Percentiles rank a stretch among this genome's conserved stretches.
These are phyloP conservation scores for Hirschfeldia incana DNA, from an alignment of 345 rosid species.

Conservation along the genomic window DNA sequence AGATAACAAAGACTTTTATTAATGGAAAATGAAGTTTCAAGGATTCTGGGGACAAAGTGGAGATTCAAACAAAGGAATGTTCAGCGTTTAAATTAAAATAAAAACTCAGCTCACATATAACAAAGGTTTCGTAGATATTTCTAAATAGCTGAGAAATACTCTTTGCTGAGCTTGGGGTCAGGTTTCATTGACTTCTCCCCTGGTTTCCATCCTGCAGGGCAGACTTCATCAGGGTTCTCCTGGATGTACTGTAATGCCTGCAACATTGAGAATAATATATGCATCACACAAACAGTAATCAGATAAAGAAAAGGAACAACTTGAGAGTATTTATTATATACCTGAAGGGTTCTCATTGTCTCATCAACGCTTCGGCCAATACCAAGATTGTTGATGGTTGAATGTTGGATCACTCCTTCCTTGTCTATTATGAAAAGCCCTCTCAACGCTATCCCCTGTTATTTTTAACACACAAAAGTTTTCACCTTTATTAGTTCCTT, in stretches of 20 bases:
- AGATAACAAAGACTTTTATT: neutral
- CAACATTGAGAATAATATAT: neutral
- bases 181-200: conserved; percentile 1
- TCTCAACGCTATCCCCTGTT: conserved; percentile 1
- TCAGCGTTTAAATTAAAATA: neutral
- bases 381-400: neutral
- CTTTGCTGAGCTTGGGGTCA: conserved; percentile 1
- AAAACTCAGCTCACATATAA: neutral
- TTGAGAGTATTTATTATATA: neutral
- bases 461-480: neutral
- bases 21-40: neutral
- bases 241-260: conserved; percentile 1
- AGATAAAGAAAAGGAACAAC: neutral
- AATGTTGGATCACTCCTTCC: neutral
- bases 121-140: neutral
- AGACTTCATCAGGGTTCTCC: neutral
- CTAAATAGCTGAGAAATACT: neutral
- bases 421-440: neutral
- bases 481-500: neutral
- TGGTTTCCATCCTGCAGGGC: conserved; percentile 1
- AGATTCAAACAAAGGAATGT: neutral
- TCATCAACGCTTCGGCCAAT: neutral
- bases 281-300: neutral
- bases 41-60: neutral
- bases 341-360: conserved; percentile 1